Conservation (phyloP, 208 protist genomes). For the Spongospora subterranea region DNA sequence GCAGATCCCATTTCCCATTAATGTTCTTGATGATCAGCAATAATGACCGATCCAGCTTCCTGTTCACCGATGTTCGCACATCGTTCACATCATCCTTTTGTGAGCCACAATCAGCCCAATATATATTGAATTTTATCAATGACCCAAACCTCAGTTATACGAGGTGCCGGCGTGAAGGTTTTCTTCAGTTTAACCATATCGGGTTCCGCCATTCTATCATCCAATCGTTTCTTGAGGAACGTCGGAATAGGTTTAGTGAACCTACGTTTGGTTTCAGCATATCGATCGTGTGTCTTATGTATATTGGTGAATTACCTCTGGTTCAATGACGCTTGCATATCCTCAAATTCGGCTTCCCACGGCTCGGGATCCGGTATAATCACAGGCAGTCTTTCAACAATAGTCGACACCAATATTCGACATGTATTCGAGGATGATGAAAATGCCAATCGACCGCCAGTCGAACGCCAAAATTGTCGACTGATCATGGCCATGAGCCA, state of each 20-base stretch:
- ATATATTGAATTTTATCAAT: background rate
- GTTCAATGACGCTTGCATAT: background rate
- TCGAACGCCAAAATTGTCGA: too few relatives aligned
- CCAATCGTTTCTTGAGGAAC: background rate
- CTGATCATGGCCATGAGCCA: too few relatives aligned
- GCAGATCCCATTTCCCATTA: background rate
- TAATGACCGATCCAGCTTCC: constrained; percentile 32
- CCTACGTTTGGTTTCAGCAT: background rate
- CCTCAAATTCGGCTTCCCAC: constrained; percentile 5
- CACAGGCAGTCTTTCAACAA: constrained; percentile 35
- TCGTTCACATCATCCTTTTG: background rate
- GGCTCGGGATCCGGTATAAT: constrained; percentile 39
- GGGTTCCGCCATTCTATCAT: background rate
- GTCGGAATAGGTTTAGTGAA: constrained; percentile 29
- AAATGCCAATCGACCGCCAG: too few relatives aligned
- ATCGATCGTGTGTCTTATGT: background rate
- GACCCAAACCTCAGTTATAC: background rate
- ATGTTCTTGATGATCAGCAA: background rate
- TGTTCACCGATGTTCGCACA: constrained; percentile 19
- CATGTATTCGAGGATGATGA: too few relatives aligned
- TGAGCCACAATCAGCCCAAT: background rate
- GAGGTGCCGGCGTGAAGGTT: background rate
- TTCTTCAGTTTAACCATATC: constrained; percentile 8
- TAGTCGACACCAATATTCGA: constrained; percentile 5
- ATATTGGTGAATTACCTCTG: background rate